Evolutionary conservation across 1,284 basidiomycete species (phyloP), one percentile per base, ranked within the genome.

Genomic region (Pseudozyma sp.): DNA sequence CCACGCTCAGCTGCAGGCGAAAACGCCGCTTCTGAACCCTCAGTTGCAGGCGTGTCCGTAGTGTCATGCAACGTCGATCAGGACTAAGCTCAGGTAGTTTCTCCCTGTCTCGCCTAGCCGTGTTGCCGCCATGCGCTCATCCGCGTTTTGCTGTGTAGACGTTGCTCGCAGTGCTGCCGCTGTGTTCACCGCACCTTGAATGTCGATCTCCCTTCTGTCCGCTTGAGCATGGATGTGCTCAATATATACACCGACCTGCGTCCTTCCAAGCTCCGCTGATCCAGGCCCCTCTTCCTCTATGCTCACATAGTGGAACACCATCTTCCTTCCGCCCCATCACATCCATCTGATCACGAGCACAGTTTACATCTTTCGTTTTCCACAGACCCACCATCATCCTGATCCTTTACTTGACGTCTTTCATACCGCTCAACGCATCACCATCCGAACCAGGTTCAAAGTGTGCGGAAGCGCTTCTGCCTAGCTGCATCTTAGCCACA

Each of bases 211-310:
- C 24, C 24, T 24, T n/a, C 33, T 42, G 14, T 7, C 17, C 17
- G 19, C 43, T 14, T 24, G 10, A 24, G n/a, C 9, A 7, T 19
- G n/a, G 43, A 14, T 29, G 11, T 11, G 35, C 16, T 39, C 24
- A 24, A 55, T 55, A 55, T 55, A 55, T 55, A 55, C 37, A 29
- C 33, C 11, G 10, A 13, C 16, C 33, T 33, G 44, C 29, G 11
- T 55, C 33, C 34, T 39, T 39, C 44, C 30, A 55, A 45, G 43
- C 54, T 55, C 54, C 54, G 54, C 54, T n/a, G 29, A 2, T 14
- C 13, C 35, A 29, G 16, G 13, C 5, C 30, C n/a, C 37, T 39
- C 29, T 13, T 31, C 48, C 7, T 14, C 30, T 40, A 13, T 37
- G 19, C 3, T n/a, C 39, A 16, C 39, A 42, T 42, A 7, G 39